Conservation (phyloP, 2,329 filamentous ascomycete species). For the Fusarium sp. region DNA sequence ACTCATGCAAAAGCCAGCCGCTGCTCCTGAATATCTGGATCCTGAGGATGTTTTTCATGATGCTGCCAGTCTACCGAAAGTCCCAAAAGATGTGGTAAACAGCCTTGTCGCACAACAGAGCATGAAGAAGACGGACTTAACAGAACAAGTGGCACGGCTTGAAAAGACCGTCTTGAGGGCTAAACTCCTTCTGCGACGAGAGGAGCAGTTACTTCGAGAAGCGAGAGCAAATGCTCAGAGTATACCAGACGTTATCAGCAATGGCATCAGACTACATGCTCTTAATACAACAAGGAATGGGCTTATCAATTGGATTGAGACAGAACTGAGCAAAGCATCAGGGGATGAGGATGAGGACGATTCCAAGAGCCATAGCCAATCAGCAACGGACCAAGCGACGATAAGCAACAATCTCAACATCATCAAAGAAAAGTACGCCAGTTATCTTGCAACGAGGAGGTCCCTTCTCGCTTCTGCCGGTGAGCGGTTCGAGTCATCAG, state of each 20-base stretch:
- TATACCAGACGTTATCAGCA: constrained; percentile 52
- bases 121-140: constrained; percentile 56
- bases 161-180: constrained; percentile 70
- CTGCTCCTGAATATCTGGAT: constrained; percentile 62
- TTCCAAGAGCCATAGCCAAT: constrained; percentile 37
- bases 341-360: constrained; percentile 48
- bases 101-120: constrained; percentile 59
- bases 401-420: constrained; percentile 57
- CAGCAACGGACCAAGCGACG: constrained; percentile 39
- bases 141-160: constrained; percentile 61
- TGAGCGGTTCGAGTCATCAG: constrained; percentile 47
- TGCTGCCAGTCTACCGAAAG: constrained; percentile 58
- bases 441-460: constrained; percentile 64
- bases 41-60: constrained; percentile 61
- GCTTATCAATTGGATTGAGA: constrained; percentile 74
- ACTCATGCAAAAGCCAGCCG: constrained; percentile 64
- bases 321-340: constrained; percentile 67
- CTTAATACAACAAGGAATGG: constrained; percentile 67
- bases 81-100: constrained; percentile 65
- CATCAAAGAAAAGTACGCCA: constrained; percentile 66
- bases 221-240: constrained; percentile 55
- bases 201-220: constrained; percentile 66
- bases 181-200: constrained; percentile 66
- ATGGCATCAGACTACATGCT: constrained; percentile 61
- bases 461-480: constrained; percentile 58